A percentile compares a stretch with the other conserved stretches of the same genome.
Conservation (phyloP, 148 eudicot genomes). For the Chenopodium quinoa region DNA sequence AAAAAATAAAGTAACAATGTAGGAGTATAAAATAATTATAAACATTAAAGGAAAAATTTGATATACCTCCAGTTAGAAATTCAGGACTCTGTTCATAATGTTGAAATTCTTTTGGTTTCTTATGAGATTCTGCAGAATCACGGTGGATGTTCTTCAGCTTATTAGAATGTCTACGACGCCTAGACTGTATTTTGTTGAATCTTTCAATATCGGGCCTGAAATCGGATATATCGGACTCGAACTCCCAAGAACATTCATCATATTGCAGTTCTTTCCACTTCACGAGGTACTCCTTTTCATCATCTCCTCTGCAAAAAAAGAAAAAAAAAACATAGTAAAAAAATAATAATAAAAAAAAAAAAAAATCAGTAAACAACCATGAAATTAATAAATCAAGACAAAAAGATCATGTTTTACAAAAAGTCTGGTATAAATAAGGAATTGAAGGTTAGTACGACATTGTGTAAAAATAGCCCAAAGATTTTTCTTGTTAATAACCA, state of each 20-base stretch:
- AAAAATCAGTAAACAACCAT: slow-evolving; percentile 8
- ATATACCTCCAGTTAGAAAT: slow-evolving; percentile 70
- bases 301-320: slow-evolving; percentile 55
- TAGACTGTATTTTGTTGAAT: slow-evolving; percentile 54
- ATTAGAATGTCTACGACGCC: slow-evolving; percentile 48
- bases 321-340: too few species aligned
- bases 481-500: not conserved
- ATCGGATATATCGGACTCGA: slow-evolving; percentile 74
- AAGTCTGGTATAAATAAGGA: not conserved
- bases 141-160: slow-evolving; percentile 47
- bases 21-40: not conserved
- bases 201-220: slow-evolving; percentile 76
- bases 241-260: slow-evolving; percentile 97
- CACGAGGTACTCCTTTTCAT: slow-evolving; percentile 85
- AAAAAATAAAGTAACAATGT: not conserved
- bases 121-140: slow-evolving; percentile 58
- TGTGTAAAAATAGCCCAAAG: not conserved
- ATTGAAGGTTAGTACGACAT: not conserved
- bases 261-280: slow-evolving; percentile 87
- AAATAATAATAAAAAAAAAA: not conserved
- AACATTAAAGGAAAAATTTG: not conserved
- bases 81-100: slow-evolving; percentile 83
- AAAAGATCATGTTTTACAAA: not conserved
- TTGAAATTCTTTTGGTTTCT: slow-evolving; percentile 77
- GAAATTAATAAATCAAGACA: slow-evolving; percentile 5